phyloP scores from a whole-genome alignment of 257 asterid species.

The Scutellaria galericulata region DNA sequence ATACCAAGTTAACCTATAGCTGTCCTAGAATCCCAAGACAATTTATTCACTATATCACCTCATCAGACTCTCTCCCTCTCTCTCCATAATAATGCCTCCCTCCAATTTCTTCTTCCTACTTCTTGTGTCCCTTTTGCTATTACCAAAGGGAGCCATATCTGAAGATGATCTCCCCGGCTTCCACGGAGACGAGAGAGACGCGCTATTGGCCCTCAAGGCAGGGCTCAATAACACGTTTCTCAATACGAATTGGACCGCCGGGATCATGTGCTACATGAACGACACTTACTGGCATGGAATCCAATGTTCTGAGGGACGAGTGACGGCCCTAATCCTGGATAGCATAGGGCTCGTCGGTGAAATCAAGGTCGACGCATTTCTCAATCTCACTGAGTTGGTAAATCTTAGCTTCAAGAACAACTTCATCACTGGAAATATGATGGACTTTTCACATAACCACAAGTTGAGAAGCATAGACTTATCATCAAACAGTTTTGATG shows the following conservation, averaged over 20 bases:
- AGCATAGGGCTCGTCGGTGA: conserved; percentile 53
- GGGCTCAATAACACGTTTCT: conserved; percentile 50
- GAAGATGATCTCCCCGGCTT: conserved; percentile 42
- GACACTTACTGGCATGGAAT: conserved; percentile 62
- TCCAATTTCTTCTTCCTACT: conserved; percentile 38
- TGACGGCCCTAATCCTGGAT: conserved; percentile 56
- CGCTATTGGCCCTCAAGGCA: conserved; percentile 50
- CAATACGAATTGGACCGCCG: conserved; percentile 54
- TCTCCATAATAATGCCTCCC: conserved; percentile 38
- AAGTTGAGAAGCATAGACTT: conserved; percentile 55
- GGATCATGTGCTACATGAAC: conserved; percentile 62
- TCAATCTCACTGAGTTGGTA: conserved; percentile 54
- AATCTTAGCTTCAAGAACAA: conserved; percentile 66
- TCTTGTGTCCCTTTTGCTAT: conserved; percentile 36
- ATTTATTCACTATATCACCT: conserved; percentile 24
- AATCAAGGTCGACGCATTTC: conserved; percentile 47
- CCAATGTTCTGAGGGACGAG: conserved; percentile 61
- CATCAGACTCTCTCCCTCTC: conserved; percentile 3
- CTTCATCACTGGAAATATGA: conserved; percentile 51
- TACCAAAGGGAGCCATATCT: conserved; percentile 27
- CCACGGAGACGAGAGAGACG: conserved; percentile 64
- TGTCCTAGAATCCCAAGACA: conserved; percentile 39
- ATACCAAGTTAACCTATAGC: conserved; percentile 46
- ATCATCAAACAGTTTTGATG: conserved; percentile 55
- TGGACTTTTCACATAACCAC: conserved; percentile 52